Evolutionary conservation across 306 rosid species (phyloP).

Genomic region (Rosa lucieae): DNA sequence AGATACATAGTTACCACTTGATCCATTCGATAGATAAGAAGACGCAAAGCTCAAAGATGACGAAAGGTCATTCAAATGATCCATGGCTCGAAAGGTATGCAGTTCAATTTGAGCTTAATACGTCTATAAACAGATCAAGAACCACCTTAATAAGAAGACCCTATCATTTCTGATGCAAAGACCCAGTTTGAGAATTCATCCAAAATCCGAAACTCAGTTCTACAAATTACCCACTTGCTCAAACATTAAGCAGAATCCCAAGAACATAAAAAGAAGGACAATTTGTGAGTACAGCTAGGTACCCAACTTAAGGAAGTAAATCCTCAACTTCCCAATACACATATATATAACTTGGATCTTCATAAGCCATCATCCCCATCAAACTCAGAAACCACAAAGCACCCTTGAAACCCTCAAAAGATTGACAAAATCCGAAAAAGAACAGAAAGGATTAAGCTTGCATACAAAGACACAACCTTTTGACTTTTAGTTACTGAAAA

Average conservation of each 20-base stretch:
- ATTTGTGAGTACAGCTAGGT: background rate
- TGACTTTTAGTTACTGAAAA: slow-evolving; percentile 1
- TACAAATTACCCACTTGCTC: slow-evolving; percentile 4
- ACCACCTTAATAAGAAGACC: slow-evolving; percentile 13
- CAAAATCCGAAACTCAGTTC: background rate
- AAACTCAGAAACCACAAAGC: background rate
- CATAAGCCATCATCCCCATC: slow-evolving; percentile 15
- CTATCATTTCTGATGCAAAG: slow-evolving; percentile 6
- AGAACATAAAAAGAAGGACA: background rate
- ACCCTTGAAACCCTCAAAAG: background rate
- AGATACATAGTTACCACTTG: slow-evolving; percentile 44
- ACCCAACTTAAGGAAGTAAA: background rate
- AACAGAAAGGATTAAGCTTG: slow-evolving; percentile 12
- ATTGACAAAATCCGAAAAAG: background rate
- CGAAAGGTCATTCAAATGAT: slow-evolving; percentile 58
- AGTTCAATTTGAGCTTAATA: slow-evolving; percentile 23
- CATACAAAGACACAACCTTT: slow-evolving; percentile 13
- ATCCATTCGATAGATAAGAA: slow-evolving; percentile 70
- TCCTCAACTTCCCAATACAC: background rate
- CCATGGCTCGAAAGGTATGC: slow-evolving; percentile 45
- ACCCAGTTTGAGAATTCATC: slow-evolving; percentile 11
- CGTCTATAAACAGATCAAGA: slow-evolving; percentile 25
- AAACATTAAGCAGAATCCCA: slow-evolving; percentile 6
- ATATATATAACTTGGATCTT: slow-evolving; percentile 2
- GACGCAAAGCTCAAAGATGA: slow-evolving; percentile 77